Percentiles rank a stretch among this genome's conserved stretches.
These are phyloP conservation scores for Sporothrix pseudoabietina DNA, from an alignment of 2,329 filamentous ascomycete species.

Conservation along the genomic window DNA sequence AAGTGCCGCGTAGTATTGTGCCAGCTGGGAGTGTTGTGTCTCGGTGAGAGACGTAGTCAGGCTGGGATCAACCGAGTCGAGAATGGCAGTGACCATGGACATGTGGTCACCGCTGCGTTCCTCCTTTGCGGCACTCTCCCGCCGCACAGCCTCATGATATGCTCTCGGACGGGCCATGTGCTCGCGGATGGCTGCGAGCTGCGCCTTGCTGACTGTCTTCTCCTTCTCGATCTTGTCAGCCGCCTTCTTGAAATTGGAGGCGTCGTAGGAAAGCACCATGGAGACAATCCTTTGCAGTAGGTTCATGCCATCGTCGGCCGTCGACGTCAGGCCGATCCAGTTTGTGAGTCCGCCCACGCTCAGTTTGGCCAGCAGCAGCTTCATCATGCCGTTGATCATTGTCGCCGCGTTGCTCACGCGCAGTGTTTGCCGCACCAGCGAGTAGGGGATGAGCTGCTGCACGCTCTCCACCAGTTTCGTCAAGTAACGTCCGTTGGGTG, in stretches of 20 bases:
- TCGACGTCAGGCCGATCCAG: slow-evolving; percentile 73
- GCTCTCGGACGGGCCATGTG: slow-evolving; percentile 57
- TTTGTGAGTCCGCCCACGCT: slow-evolving; percentile 74
- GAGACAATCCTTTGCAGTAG: slow-evolving; percentile 75
- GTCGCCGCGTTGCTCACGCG: slow-evolving; percentile 76
- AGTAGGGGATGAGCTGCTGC: slow-evolving; percentile 71
- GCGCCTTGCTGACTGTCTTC: slow-evolving; percentile 58
- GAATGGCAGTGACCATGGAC: slow-evolving; percentile 69
- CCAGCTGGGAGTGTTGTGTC: slow-evolving; percentile 62
- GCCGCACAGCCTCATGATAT: slow-evolving; percentile 61
- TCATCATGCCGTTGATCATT: slow-evolving; percentile 77
- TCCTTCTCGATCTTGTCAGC: slow-evolving; percentile 65
- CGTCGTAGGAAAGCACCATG: slow-evolving; percentile 72
- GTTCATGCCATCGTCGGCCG: slow-evolving; percentile 78
- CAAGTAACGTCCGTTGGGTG: slow-evolving; percentile 73
- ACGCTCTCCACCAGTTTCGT: slow-evolving; percentile 70
- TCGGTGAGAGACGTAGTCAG: slow-evolving; percentile 55
- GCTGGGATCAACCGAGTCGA: slow-evolving; percentile 55
- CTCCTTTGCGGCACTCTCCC: slow-evolving; percentile 51
- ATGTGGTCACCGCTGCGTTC: slow-evolving; percentile 31
- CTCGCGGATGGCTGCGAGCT: slow-evolving; percentile 61
- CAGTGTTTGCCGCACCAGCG: slow-evolving; percentile 70
- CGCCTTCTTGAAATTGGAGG: slow-evolving; percentile 67
- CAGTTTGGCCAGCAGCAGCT: slow-evolving; percentile 74
- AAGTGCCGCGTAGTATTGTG: slow-evolving; percentile 71